Base-by-base conservation (phyloP, 2,329 filamentous ascomycete genomes). In the Aspergillus sp. region DNA sequence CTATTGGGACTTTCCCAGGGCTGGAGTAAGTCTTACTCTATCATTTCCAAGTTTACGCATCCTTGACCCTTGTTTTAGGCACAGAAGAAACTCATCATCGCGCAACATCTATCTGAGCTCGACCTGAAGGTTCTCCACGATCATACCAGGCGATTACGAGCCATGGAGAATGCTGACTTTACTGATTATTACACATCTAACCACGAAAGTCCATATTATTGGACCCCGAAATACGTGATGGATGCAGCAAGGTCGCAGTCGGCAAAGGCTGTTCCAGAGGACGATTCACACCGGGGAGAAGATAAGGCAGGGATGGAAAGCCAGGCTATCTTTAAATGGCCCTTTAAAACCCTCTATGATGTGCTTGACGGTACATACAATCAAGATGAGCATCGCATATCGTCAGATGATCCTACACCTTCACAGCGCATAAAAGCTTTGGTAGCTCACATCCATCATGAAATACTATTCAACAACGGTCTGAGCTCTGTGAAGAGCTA, bases 361-460 rank as follows among this genome's bases (percentile, higher is more conserved):
- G 19, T 4, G 19, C 19, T 4, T 19, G 19, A 19, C 19, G n/a
- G 7, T 5, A 1, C 12, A 34, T 34, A 34, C 33, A 34, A n/a
- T n/a, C 12, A n/a, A 34, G 4, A 7, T 9, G 7, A 8, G 10
- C 12, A 19, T 19, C 8, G 19, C 5, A n/a, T 34, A 34, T 34
- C 31, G 19, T 6, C 13, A 28, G 35, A 33, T n/a, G 10, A 39
- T 3, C 10, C 42, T 5, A 44, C 32, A 10, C 32, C 42, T 2
- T 29, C 27, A n/a, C 42, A 44, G 30, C 12, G 37, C 13, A 36
- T 44, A 37, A 44, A 9, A 27, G 8, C 32, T 19, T 27, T 44
- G 6, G 5, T 44, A 10, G 42, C 42, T 8, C 31, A 44, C 31
- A 40, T 40, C n/a, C 42, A 44, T 28, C 34, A 32, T 26, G 33